Evolutionary conservation across 192 early-diverging fungal species (phyloP), one percentile per base, ranked within the genome.

Genomic region (Chytriomyces confervae): DNA sequence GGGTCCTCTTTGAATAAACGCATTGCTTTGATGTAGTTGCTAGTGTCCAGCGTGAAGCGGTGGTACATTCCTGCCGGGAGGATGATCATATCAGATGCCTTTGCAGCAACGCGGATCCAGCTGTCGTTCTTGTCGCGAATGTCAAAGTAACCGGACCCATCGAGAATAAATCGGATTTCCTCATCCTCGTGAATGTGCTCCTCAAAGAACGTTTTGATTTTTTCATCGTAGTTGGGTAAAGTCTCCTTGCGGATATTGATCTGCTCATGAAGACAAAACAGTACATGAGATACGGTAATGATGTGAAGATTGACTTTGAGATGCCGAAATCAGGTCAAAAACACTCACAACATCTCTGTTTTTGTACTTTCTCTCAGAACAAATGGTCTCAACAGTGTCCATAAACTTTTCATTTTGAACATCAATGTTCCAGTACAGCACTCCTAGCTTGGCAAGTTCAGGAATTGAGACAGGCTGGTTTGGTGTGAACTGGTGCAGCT

Each of bases 21-120:
- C 91, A 95, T 94, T 9, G 93, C 93, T 68, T 92, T 91, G 69
- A 97, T 86, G 79, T 94, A 95, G 85, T 99, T 92, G 72, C 82
- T 89, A 11, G 87, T 84, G 82, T 99, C 96, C 24, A 95, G 85
- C 13, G 94, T 98, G 80, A 99, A 99, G 63, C 97, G 92, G 81
- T 99, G 97, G 80, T 97, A 99, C 77, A 96, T 94, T 50, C 96
- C 97, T 24, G 95, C 92, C 1, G 97, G 97, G 86, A 99, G 81
- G 53, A 99, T 88, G 62, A 99, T 88, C 88, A 97, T 73, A 76
- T 98, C 97, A 0, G 91, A 91, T 50, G 80, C 80, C 43, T 84
- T 84, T 27, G 93, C 85, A 16, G 80, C 79, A 79, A 99, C 95
- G 67, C 97, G 91, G 70, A 99, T 93, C 97, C 96, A 99, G 24